These are phyloP conservation scores for Pseudocercospora fijiensis DNA, from an alignment of 2,329 filamentous ascomycete genomes.

Conservation along the genomic window DNA sequence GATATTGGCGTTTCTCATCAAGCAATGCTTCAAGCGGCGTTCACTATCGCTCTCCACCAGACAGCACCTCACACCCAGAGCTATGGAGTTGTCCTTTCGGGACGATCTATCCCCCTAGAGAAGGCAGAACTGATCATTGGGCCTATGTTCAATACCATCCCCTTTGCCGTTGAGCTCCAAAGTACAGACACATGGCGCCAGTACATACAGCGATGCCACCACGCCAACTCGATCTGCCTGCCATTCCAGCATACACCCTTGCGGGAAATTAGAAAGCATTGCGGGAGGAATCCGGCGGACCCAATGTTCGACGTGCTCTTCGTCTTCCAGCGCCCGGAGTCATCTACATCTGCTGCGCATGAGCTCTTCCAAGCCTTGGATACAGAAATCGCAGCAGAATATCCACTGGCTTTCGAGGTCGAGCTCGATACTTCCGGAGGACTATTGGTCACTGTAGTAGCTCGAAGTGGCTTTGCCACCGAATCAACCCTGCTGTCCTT, in stretches of 20 bases:
- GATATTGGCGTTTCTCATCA: slow-evolving; percentile 72
- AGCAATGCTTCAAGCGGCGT: slow-evolving; percentile 72
- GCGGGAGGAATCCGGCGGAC: slow-evolving; percentile 53
- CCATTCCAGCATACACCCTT: slow-evolving; percentile 77
- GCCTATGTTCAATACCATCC: slow-evolving; percentile 86
- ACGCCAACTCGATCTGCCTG: slow-evolving; percentile 66
- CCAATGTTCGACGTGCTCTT: slow-evolving; percentile 78
- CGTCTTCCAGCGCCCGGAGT: slow-evolving; percentile 64
- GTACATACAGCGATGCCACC: slow-evolving; percentile 64
- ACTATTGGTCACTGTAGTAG: slow-evolving; percentile 60
- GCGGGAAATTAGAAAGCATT: slow-evolving; percentile 78
- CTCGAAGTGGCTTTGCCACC: slow-evolving; percentile 47
- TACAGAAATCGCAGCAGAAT: slow-evolving; percentile 58
- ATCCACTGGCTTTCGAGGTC: slow-evolving; percentile 75
- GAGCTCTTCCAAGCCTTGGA: slow-evolving; percentile 56
- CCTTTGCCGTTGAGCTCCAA: slow-evolving; percentile 58
- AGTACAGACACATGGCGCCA: slow-evolving; percentile 57
- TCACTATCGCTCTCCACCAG: slow-evolving; percentile 63
- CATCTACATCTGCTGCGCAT: neutral
- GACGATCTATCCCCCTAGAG: slow-evolving; percentile 68
- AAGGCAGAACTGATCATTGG: slow-evolving; percentile 68
- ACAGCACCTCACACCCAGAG: slow-evolving; percentile 52
- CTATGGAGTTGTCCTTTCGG: slow-evolving; percentile 76
- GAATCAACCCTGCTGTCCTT: slow-evolving; percentile 39
- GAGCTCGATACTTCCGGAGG: slow-evolving; percentile 52